Evolutionary conservation across 257 asterid species (phyloP), one percentile per base, ranked within the genome.

Genomic region (Rubia yunnanensis): DNA sequence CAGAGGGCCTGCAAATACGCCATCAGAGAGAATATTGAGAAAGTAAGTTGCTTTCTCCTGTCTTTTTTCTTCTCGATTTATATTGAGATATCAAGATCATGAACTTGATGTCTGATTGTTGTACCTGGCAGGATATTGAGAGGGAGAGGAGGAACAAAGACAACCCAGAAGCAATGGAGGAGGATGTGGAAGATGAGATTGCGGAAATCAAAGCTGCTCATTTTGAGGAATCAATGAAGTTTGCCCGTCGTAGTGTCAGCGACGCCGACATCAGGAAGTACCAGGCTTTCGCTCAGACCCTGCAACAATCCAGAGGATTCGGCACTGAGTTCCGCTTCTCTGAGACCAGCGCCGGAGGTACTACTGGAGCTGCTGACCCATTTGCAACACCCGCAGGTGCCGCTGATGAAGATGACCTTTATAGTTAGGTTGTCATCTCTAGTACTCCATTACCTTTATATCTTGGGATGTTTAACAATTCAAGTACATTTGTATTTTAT

Each of bases 1-100:
- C 98, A 91, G 70, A 88, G 98, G 11, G 83, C 98, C 0, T 85
- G 91, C 88, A 91, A 91, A 73, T 91, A 91, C 31, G 98, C 98
- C 8, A 91, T 88, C 63, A 76, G 98, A 60, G 98, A 91, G 85
- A 86, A 85, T 76, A 91, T 91, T 60, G 98, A 91, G 67, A 91
- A 90, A 27, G 97, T 88, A 83, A 65, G 79, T 39, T n/a, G n/a
- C n/a, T n/a, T 48, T 17, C 35, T 2, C 18, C 41, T 18, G 5
- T 59, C 31, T 13, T 59, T 18, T 28, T 10, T 13, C 70, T 23
- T 14, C 27, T 44, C 24, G 13, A 10, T 30, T 5, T 13, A 11
- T 26, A n/a, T 2, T 28, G 23, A 27, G 27, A 27, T 32, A 5
- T 26, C 31, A 13, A 35, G n/a, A 62, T 1, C 3, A 26, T 2